Base-by-base conservation (phyloP, 148 eudicot genomes). In the Cornus controversa region DNA sequence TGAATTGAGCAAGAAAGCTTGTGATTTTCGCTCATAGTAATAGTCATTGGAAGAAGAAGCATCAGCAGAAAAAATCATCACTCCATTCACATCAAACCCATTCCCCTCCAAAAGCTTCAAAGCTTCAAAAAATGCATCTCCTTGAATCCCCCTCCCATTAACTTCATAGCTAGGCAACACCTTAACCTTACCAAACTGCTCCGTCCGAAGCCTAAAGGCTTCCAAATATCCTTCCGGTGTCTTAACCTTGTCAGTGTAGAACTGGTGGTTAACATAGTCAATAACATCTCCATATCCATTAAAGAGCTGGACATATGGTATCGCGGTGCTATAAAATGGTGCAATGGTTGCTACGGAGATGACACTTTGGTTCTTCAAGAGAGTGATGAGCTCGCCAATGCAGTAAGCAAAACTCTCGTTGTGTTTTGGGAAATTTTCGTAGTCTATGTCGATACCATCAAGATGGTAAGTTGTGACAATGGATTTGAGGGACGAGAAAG, bases 41-140 rank as follows among this genome's bases (percentile, higher is more conserved):
- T 31, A 83, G 14, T 71, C 34, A 50, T 73, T 68, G 2, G 78
- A 47, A 4, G 24, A 40, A 47, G 88, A 86, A 40, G 86, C 88
- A 78, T 86, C 86, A 71, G 88, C 88, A 1, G 88, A 86, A 75
- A 72, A 86, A 63, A 86, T 83, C 88, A 86, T 86, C 2, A 81
- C 76, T 28, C 88, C 88, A 72, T 83, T 78, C 16, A 86, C 54
- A 62, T 78, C 78, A 78, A 71, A 83, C 2, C 82, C 86, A 83
- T 86, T 78, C 6, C 64, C 65, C 60, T 78, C 73, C 72, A 86
- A 37, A 65, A 83, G 71, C 10, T 40, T 20, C 71, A 86, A 42
- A 15, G 86, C 86, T 0, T 71, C 80, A 58, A 83, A 86, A 29
- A 86, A 86, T 0, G 76, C 68, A 78, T 86, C 84, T 72, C 88